These are phyloP conservation scores for Leccinum disarticulatum DNA, from an alignment of 768 basidiomycete genomes.

Conservation along the genomic window DNA sequence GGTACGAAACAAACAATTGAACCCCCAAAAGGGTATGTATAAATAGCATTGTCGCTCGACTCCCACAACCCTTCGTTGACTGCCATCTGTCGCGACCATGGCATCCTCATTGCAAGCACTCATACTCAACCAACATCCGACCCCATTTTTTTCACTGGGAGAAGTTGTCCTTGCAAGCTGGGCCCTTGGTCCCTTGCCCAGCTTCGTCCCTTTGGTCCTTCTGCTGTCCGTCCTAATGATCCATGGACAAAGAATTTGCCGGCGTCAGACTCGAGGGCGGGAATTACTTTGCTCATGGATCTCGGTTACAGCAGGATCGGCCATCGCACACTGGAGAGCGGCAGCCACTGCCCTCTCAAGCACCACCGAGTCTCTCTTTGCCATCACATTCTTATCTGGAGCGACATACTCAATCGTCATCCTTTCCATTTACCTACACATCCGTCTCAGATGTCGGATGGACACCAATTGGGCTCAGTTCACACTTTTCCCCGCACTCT, in stretches of 20 bases:
- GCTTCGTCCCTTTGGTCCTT: slow-evolving; percentile 36
- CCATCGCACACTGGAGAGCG: slow-evolving; percentile 42
- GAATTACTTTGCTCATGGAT: slow-evolving; percentile 36
- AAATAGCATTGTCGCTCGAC: slow-evolving; percentile 10
- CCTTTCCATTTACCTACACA: slow-evolving; percentile 38
- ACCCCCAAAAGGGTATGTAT: slow-evolving; percentile 10
- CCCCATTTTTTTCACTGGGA: slow-evolving; percentile 21
- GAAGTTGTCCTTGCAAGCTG: slow-evolving; percentile 27
- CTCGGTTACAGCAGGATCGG: slow-evolving; percentile 40
- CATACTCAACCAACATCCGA: slow-evolving; percentile 27
- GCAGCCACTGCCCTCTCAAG: slow-evolving; percentile 58
- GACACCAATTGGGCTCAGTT: slow-evolving; percentile 42
- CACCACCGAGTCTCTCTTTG: slow-evolving; percentile 44
- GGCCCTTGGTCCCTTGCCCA: slow-evolving; percentile 31
- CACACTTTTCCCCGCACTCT: slow-evolving; percentile 65
- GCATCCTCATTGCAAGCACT: slow-evolving; percentile 20
- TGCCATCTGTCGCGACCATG: slow-evolving; percentile 17
- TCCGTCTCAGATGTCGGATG: slow-evolving; percentile 33
- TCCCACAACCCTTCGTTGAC: slow-evolving; percentile 1
- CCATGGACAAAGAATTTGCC: slow-evolving; percentile 33
- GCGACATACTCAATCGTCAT: slow-evolving; percentile 47
- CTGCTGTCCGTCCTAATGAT: slow-evolving; percentile 27
- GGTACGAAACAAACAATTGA: slow-evolving; percentile 18
- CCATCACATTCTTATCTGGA: slow-evolving; percentile 42
- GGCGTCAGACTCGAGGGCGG: slow-evolving; percentile 28